Conservation (phyloP, 345 rosid species). For the Populus simonii region DNA sequence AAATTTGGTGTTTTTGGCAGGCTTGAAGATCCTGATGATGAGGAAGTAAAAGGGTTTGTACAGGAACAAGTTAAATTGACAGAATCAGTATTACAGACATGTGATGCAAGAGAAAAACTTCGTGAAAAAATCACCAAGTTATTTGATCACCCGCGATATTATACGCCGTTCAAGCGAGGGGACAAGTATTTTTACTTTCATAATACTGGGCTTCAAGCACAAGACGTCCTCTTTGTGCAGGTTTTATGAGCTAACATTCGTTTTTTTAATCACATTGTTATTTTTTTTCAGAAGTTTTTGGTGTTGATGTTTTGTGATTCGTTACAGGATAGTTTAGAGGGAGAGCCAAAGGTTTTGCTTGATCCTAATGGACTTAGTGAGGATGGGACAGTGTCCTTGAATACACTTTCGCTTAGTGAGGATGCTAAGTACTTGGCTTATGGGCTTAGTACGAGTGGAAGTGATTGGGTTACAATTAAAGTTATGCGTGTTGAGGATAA, state of each 20-base stretch:
- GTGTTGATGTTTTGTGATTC: neutral
- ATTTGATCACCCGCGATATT: constrained; percentile 81
- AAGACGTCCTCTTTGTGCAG: constrained; percentile 72
- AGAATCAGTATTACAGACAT: constrained; percentile 53
- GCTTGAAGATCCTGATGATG: constrained; percentile 88
- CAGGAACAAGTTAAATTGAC: constrained; percentile 62
- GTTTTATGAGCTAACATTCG: constrained; percentile 17
- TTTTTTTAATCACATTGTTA: neutral
- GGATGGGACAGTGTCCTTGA: constrained; percentile 81
- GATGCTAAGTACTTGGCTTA: constrained; percentile 77
- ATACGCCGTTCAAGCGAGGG: constrained; percentile 60
- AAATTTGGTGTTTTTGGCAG: constrained; percentile 24
- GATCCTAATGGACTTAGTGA: constrained; percentile 83
- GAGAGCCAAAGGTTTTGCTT: constrained; percentile 65
- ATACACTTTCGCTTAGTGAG: constrained; percentile 48
- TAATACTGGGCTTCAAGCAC: constrained; percentile 90
- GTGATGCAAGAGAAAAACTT: constrained; percentile 58
- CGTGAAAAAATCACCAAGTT: constrained; percentile 55
- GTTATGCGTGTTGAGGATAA: constrained; percentile 61
- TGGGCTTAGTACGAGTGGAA: constrained; percentile 81
- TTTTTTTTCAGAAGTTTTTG: neutral
- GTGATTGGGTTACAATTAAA: constrained; percentile 86
- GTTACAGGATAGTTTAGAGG: constrained; percentile 65
- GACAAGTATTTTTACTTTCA: constrained; percentile 73
- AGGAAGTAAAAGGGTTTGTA: constrained; percentile 72